Percentiles rank a stretch among this genome's conserved stretches.
phyloP scores from a whole-genome alignment of 768 basidiomycete genomes.

The Russula earlei region DNA sequence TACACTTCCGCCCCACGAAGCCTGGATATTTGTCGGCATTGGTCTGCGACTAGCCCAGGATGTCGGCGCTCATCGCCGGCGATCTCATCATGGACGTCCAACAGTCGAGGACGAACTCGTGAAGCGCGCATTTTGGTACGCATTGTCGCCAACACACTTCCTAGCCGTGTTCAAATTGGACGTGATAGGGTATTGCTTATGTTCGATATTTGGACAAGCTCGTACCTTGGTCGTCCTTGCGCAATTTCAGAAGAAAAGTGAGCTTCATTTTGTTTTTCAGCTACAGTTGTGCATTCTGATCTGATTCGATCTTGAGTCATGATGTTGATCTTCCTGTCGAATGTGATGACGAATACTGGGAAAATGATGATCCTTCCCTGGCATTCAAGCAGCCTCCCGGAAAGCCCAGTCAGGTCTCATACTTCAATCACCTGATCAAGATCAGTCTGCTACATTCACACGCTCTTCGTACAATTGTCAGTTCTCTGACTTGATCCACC shows the following conservation, averaged over 20 bases:
- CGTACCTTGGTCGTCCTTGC: conserved; percentile 54
- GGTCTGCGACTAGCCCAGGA: conserved; percentile 67
- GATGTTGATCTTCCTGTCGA: conserved; percentile 14
- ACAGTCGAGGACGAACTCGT: conserved; percentile 61
- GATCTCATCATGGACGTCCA: conserved; percentile 30
- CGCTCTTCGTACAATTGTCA: conserved; percentile 50
- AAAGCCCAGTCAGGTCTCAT: conserved; percentile 43
- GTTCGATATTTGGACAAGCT: conserved; percentile 39
- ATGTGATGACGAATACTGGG: conserved; percentile 20
- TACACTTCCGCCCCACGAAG: conserved; percentile 37
- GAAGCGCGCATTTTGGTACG: conserved; percentile 62
- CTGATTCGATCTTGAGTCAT: conserved; percentile 23
- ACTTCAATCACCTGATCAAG: conserved; percentile 46
- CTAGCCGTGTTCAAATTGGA: not conserved
- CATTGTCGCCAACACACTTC: not conserved
- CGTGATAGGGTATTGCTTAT: conserved; percentile 37
- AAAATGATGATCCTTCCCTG: conserved; percentile 4
- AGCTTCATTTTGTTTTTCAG: not conserved
- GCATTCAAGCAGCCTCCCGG: conserved; percentile 54
- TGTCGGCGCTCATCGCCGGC: conserved; percentile 58
- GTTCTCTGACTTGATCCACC: conserved; percentile 12
- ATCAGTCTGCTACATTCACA: conserved; percentile 55
- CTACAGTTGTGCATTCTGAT: not conserved
- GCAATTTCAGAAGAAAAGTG: conserved; percentile 68
- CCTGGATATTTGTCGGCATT: conserved; percentile 50